A percentile compares a stretch with the other conserved stretches of the same genome.
Conservation (phyloP, 177 flowering plant genomes). For the Telopea speciosissima region DNA sequence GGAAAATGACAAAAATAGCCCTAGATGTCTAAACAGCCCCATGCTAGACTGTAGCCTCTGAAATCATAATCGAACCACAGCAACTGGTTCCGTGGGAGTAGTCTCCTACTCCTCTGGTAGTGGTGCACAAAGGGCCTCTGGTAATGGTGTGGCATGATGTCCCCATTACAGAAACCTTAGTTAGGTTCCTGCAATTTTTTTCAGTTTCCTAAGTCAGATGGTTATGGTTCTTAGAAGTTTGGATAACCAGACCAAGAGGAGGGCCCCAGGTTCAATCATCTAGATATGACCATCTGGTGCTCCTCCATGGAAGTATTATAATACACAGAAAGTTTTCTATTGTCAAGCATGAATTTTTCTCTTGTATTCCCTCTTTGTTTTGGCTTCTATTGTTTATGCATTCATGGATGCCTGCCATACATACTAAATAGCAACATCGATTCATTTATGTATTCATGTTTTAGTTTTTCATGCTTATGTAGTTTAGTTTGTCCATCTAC, state of each 20-base stretch:
- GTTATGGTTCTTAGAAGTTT: neutral
- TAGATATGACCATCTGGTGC: neutral
- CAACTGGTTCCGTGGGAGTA: no score
- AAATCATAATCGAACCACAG: no score
- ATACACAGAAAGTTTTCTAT: neutral
- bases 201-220: neutral
- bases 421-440: neutral
- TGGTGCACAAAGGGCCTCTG: no score
- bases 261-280: no score
- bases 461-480: neutral
- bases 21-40: no score
- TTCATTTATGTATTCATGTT: neutral
- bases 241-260: no score
- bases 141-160: no score
- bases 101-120: no score
- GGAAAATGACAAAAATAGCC: no score
- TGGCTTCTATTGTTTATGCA: neutral
- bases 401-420: neutral
- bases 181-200: neutral
- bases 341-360: neutral
- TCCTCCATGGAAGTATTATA: no score
- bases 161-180: no score
- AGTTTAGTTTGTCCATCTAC: neutral
- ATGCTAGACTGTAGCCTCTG: no score
- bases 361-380: neutral